These are phyloP conservation scores for Skeletonema tropicum DNA, from an alignment of 108 stramenopile species.

Conservation along the genomic window DNA sequence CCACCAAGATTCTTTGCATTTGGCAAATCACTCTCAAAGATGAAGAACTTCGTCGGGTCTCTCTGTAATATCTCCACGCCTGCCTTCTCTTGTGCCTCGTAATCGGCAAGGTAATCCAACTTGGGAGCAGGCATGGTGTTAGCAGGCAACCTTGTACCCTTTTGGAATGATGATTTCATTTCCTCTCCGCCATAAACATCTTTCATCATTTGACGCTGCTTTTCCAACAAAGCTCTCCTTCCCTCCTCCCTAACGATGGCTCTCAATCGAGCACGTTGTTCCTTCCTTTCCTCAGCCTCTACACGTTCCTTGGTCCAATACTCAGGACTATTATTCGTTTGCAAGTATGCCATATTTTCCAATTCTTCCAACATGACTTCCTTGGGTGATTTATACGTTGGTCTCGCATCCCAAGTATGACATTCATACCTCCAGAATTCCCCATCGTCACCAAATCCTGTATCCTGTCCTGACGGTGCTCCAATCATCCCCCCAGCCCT, in stretches of 20 bases:
- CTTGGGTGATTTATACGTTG: constrained; percentile 66
- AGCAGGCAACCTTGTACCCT: constrained; percentile 52
- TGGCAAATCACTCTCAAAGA: constrained; percentile 65
- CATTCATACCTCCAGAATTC: constrained; percentile 84
- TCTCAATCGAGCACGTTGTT: constrained; percentile 75
- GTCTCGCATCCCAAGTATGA: constrained; percentile 73
- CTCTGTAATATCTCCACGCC: constrained; percentile 69
- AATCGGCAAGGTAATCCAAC: constrained; percentile 67
- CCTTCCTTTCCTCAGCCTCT: constrained; percentile 48
- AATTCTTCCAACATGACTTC: constrained; percentile 69
- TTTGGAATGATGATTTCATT: constrained; percentile 11
- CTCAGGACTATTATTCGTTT: constrained; percentile 64
- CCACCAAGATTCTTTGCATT: constrained; percentile 16
- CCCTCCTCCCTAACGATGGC: constrained; percentile 75
- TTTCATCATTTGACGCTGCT: constrained; percentile 68
- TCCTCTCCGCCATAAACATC: constrained; percentile 53
- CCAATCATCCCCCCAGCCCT: constrained; percentile 70
- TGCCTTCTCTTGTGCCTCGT: constrained; percentile 78
- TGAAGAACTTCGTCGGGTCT: constrained; percentile 82
- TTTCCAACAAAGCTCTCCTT: constrained; percentile 61
- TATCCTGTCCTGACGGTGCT: constrained; percentile 54
- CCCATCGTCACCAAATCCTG: constrained; percentile 66
- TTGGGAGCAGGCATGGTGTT: constrained; percentile 68
- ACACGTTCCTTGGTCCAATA: constrained; percentile 81
- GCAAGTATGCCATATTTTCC: constrained; percentile 63